Conservation (phyloP, 257 asterid genomes). For the Solanum etuberosum region DNA sequence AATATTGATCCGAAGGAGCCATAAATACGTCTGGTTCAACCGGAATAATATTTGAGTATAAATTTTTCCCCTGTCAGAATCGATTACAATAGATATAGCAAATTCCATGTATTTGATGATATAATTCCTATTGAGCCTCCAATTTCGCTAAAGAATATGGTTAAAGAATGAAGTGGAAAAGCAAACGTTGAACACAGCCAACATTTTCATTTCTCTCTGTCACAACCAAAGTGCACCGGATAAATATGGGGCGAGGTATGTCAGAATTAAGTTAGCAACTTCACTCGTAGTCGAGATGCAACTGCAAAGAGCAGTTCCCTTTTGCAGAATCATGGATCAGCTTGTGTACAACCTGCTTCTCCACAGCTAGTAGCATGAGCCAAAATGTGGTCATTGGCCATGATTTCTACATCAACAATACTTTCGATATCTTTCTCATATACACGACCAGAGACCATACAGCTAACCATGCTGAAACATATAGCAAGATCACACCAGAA, state of each 20-base stretch:
- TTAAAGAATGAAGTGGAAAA: neutral
- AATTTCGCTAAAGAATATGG: neutral
- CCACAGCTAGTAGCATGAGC: neutral
- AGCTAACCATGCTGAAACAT: conserved; percentile 81
- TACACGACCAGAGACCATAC: conserved; percentile 70
- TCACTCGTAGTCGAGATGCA: neutral
- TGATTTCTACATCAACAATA: conserved; percentile 40
- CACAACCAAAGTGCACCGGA: neutral
- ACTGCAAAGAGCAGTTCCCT: neutral
- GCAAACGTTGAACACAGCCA: neutral
- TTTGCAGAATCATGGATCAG: neutral
- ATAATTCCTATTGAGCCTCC: neutral
- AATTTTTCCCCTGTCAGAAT: neutral
- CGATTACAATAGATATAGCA: neutral
- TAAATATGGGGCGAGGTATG: neutral
- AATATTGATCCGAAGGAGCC: neutral
- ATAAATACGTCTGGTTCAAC: neutral
- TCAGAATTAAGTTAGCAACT: neutral
- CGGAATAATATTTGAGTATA: neutral
- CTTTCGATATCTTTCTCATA: conserved; percentile 60
- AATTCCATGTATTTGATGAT: neutral
- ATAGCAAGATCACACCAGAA: conserved; percentile 63
- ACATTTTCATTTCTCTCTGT: neutral
- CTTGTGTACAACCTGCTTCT: neutral
- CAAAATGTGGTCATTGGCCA: neutral